A percentile compares a stretch with the other conserved stretches of the same genome.
Evolutionary conservation across 441 rosid species (phyloP).

Genomic region (Erysimum cheiri): DNA sequence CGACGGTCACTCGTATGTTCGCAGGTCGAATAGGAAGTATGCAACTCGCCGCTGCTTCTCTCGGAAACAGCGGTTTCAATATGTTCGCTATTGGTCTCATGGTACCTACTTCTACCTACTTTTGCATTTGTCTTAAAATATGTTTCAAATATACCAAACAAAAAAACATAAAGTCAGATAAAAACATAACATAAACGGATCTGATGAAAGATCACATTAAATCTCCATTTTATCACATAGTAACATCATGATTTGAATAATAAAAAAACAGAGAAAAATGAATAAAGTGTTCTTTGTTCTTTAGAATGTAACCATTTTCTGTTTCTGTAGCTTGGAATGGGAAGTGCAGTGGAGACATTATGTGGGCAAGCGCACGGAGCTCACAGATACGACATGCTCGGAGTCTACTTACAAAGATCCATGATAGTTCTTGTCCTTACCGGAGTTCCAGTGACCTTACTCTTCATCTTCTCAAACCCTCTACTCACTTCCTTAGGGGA

Average conservation of each 20-base stretch:
- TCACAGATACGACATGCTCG: slow-evolving; percentile 63
- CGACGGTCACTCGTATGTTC: slow-evolving; percentile 64
- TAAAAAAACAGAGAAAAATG: neutral
- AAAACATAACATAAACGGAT: neutral
- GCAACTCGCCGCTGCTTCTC: slow-evolving; percentile 72
- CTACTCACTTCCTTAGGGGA: slow-evolving; percentile 40
- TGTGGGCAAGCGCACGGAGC: slow-evolving; percentile 91
- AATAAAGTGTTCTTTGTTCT: neutral
- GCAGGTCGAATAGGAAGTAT: slow-evolving; percentile 72
- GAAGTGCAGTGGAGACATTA: slow-evolving; percentile 84
- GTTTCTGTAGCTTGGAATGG: slow-evolving; percentile 78
- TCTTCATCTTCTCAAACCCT: slow-evolving; percentile 44
- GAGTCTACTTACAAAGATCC: slow-evolving; percentile 74
- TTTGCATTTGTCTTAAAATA: neutral
- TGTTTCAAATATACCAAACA: neutral
- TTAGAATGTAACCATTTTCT: neutral
- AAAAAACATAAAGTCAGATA: neutral
- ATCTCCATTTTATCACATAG: neutral
- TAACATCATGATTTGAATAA: too few species aligned
- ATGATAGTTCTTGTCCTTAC: slow-evolving; percentile 58
- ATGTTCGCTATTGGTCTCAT: slow-evolving; percentile 66
- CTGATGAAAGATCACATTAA: neutral
- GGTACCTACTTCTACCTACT: slow-evolving; percentile 47
- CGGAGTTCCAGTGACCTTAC: slow-evolving; percentile 49
- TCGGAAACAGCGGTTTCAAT: slow-evolving; percentile 69